Evolutionary conservation across 1,284 basidiomycete species (phyloP).

Genomic region (Cutaneotrichosporon mucoides): DNA sequence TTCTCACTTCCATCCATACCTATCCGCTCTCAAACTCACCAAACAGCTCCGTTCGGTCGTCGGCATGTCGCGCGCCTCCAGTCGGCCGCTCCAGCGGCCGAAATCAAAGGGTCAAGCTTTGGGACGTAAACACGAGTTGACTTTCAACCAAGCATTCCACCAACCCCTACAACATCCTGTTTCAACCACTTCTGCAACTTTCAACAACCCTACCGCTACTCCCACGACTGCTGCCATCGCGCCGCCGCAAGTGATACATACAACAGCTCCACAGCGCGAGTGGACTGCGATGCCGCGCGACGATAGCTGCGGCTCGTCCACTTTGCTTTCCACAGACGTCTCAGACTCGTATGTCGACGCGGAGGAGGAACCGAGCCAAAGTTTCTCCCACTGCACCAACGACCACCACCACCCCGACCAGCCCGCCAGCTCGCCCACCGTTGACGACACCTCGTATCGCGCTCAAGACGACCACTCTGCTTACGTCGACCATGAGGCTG

Average conservation of each 20-base stretch:
- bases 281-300: too few species aligned
- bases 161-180: neutral
- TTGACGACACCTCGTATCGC: neutral
- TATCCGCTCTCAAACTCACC: neutral
- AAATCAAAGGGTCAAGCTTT: neutral
- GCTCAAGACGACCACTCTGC: neutral
- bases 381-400: neutral
- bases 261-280: too few species aligned
- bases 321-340: too few species aligned
- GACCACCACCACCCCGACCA: neutral
- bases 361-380: neutral
- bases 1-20: constrained; percentile 3
- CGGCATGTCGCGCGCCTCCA: neutral
- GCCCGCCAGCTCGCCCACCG: neutral
- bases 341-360: neutral
- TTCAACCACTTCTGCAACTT: too few species aligned
- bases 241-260: too few species aligned
- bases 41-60: neutral
- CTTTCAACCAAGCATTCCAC: too few species aligned
- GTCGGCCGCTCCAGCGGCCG: neutral
- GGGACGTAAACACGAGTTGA: too few species aligned
- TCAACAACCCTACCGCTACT: too few species aligned
- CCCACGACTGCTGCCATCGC: too few species aligned
- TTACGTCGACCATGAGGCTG: neutral
- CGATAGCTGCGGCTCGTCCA: too few species aligned